Evolutionary conservation across 305 asterid genomes (phyloP), one percentile per base, ranked within the genome.

Genomic region (Solanum hybrid): DNA sequence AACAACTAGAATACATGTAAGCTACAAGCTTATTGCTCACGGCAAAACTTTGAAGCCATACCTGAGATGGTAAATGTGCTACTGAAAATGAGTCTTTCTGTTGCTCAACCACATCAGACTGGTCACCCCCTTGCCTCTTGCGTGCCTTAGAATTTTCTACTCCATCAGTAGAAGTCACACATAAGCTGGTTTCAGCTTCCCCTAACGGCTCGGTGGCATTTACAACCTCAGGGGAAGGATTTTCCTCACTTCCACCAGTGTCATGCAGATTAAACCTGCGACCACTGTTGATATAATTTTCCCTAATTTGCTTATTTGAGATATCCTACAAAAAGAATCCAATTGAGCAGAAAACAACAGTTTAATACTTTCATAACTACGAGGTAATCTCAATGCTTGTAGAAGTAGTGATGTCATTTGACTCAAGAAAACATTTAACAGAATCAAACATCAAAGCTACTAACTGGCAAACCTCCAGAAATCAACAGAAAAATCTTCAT

Each of bases 41-140:
- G 88, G 75, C 65, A 79, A 33, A 77, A 73, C 88, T 72, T 82
- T 87, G 51, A 77, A 84, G 77, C 86, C 92, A 95, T 92, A 93
- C 99, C 98, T 96, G 95, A 91, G 97, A 94, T 15, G 99, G 99
- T 90, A 96, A 93, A 72, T 96, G 94, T 91, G 94, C 95, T 78
- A 97, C 97, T 41, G 95, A 87, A 89, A 92, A 92, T 14, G 61
- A 65, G 57, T 37, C 89, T 78, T 80, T 92, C 80, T 88, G 93
- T 87, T 91, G 93, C 90, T 79, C 91, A 82, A 92, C 91, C 61
- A 90, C 95, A 89, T 65, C 92, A 90, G 85, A 88, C 77, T 84
- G 88, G 1, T 89, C 90, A 45, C 65, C 92, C 76, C 34, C 85
- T 89, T 72, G 91, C 79, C 61, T 90, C 77, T 81, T 91, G 51